A percentile compares a stretch with the other conserved stretches of the same genome.
Evolutionary conservation across 257 asterid species (phyloP).

Genomic region (Solanum sparsipilum): DNA sequence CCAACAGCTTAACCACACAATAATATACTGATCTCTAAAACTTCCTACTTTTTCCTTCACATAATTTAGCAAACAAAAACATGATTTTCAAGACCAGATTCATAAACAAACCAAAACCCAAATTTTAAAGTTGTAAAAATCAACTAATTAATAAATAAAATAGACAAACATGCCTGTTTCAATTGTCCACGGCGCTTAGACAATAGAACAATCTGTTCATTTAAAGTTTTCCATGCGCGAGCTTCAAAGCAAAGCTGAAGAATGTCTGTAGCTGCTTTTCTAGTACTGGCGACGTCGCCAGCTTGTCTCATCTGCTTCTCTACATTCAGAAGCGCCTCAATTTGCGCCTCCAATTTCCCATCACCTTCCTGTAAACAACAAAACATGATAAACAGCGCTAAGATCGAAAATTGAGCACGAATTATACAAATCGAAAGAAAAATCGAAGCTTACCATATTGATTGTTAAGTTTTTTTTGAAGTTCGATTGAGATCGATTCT

Average conservation of each 20-base stretch:
- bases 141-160: not conserved
- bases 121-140: not conserved
- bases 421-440: not conserved
- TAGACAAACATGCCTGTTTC: conserved; percentile 51
- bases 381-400: not conserved
- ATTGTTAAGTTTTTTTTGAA: not conserved
- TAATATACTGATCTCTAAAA: not conserved
- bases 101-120: not conserved
- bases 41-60: not conserved
- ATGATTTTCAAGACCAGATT: not conserved
- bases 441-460: conserved; percentile 4
- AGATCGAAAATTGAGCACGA: not conserved
- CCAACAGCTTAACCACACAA: not conserved
- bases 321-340: conserved; percentile 65
- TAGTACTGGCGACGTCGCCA: conserved; percentile 80
- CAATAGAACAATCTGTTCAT: conserved; percentile 76
- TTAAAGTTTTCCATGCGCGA: conserved; percentile 73
- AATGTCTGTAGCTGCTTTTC: conserved; percentile 80
- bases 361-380: conserved; percentile 49
- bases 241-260: conserved; percentile 86
- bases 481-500: conserved; percentile 1
- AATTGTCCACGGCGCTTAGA: conserved; percentile 97
- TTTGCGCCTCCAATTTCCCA: conserved; percentile 54
- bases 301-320: conserved; percentile 94
- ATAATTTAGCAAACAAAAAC: not conserved